These are phyloP conservation scores for Atkinsonella texensis DNA, from an alignment of 2,329 filamentous ascomycete genomes.

Conservation along the genomic window DNA sequence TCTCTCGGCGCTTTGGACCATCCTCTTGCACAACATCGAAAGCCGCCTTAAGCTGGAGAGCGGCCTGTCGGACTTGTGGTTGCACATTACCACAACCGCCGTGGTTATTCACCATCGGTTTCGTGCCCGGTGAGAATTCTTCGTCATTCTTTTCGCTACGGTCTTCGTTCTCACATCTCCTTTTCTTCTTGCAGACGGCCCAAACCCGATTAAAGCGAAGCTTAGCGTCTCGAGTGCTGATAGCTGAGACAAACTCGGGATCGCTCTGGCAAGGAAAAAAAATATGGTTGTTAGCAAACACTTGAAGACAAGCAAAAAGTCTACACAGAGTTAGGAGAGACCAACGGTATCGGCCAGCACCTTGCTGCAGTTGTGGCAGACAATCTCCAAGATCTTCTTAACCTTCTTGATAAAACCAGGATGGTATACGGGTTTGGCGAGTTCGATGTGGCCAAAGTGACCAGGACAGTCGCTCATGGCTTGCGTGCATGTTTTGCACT, in stretches of 20 bases:
- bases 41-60: conserved; percentile 68
- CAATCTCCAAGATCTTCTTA: conserved; percentile 97
- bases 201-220: conserved; percentile 87
- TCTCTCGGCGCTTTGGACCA: conserved; percentile 60
- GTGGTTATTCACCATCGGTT: conserved; percentile 48
- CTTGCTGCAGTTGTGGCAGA: conserved; percentile 98
- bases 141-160: conserved; percentile 56
- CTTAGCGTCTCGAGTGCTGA: conserved; percentile 83
- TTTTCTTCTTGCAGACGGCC: conserved; percentile 82
- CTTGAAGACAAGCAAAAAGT: conserved; percentile 33
- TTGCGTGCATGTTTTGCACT: conserved; percentile 93
- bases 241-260: conserved; percentile 68
- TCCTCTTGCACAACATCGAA: conserved; percentile 58
- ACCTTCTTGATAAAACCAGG: conserved; percentile 95
- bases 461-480: conserved; percentile 93
- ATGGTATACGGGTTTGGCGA: conserved; percentile 93
- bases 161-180: conserved; percentile 71
- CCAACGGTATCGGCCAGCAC: conserved; percentile 96
- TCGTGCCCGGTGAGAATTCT: conserved; percentile 49
- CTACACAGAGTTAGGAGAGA: conserved; percentile 44
- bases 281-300: conserved; percentile 45
- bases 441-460: conserved; percentile 97
- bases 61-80: conserved; percentile 77
- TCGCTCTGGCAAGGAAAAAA: conserved; percentile 51
- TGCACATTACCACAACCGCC: conserved; percentile 90